These are phyloP conservation scores for Backusella psychrophila DNA, from an alignment of 192 early-diverging fungal species.

Conservation along the genomic window DNA sequence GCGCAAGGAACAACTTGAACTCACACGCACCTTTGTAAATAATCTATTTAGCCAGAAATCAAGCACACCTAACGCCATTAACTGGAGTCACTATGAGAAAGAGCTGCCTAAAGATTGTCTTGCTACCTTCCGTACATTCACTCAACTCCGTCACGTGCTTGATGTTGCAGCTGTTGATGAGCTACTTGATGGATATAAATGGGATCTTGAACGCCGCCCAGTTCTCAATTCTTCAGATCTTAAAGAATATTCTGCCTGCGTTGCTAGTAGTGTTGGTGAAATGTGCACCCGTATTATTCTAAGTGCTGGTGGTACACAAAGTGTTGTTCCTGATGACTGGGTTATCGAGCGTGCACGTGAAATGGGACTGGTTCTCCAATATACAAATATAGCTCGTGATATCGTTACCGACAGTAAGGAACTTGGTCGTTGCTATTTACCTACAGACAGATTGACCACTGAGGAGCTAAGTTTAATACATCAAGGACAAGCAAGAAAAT, in stretches of 20 bases:
- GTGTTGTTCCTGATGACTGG: conserved; percentile 10
- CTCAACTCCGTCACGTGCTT: conserved; percentile 24
- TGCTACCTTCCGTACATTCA: conserved; percentile 23
- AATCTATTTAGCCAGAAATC: conserved; percentile 21
- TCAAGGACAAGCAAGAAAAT: conserved; percentile 12
- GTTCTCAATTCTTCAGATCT: conserved; percentile 26
- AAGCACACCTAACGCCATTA: conserved; percentile 3
- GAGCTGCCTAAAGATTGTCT: conserved; percentile 10
- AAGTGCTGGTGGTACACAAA: neutral
- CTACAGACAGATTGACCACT: conserved; percentile 27
- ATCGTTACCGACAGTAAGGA: conserved; percentile 43
- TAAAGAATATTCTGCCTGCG: conserved; percentile 27
- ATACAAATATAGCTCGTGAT: conserved; percentile 54
- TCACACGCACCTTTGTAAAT: conserved; percentile 23
- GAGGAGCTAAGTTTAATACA: conserved; percentile 6
- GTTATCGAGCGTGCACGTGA: conserved; percentile 27
- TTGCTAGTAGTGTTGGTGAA: conserved; percentile 41
- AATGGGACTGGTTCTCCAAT: conserved; percentile 42
- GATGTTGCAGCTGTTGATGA: conserved; percentile 25
- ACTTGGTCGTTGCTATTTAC: conserved; percentile 46
- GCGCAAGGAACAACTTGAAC: conserved; percentile 9
- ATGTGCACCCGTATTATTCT: conserved; percentile 36
- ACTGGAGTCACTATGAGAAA: conserved; percentile 23
- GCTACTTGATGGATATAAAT: conserved; percentile 34
- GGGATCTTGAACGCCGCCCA: conserved; percentile 24